Conservation (phyloP, 192 early-diverging fungal genomes). For the Coemansia sp. region DNA sequence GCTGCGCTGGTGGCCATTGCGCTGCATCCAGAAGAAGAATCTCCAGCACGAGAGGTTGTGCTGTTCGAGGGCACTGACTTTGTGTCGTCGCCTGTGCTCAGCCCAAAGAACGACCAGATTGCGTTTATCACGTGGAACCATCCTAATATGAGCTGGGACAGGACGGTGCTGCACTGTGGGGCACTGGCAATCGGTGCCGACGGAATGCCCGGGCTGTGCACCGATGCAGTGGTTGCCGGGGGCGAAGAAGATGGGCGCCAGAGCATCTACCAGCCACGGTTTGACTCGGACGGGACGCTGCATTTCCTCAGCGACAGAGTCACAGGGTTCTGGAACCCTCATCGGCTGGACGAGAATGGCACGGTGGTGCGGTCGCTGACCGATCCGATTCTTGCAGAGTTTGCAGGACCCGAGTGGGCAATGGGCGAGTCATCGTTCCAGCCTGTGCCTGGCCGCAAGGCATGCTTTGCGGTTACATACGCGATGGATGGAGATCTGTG, state of each 20-base stretch:
- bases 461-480: constrained; percentile 29
- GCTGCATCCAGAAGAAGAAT: neutral
- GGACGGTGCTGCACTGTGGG: constrained; percentile 59
- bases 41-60: constrained; percentile 21
- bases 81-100: constrained; percentile 64
- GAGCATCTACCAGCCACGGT: constrained; percentile 64
- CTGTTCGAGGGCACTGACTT: constrained; percentile 65
- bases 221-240: constrained; percentile 34
- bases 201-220: too few species aligned
- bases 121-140: constrained; percentile 72
- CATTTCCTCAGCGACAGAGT: constrained; percentile 66
- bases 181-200: constrained; percentile 13
- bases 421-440: constrained; percentile 49
- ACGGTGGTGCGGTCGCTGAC: constrained; percentile 48
- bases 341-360: constrained; percentile 48
- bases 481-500: constrained; percentile 7
- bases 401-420: constrained; percentile 60
- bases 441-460: constrained; percentile 28
- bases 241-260: constrained; percentile 21
- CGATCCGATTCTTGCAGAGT: constrained; percentile 61
- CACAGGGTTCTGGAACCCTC: constrained; percentile 72
- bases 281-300: constrained; percentile 57
- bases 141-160: constrained; percentile 81
- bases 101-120: constrained; percentile 48
- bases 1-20: constrained; percentile 64